These are phyloP conservation scores for Cystobasidium pallidum DNA, from an alignment of 1,284 basidiomycete genomes.

Conservation along the genomic window DNA sequence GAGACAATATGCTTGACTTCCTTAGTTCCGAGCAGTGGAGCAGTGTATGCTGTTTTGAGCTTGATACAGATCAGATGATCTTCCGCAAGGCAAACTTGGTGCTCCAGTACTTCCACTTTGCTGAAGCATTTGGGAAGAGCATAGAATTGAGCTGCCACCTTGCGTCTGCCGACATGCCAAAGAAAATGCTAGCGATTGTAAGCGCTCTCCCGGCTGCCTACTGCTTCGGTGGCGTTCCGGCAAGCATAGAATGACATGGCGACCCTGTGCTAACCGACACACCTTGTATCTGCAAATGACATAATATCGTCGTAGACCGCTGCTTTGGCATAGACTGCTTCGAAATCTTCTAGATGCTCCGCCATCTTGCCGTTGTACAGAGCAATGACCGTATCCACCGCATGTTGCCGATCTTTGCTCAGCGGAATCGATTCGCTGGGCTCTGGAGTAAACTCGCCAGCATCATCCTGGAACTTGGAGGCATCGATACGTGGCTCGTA, in stretches of 20 bases:
- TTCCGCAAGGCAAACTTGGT: constrained; percentile 28
- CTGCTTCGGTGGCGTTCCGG: too few relatives aligned
- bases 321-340: constrained; percentile 15
- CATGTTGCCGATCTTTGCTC: constrained; percentile 25
- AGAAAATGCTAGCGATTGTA: neutral
- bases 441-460: constrained; percentile 32
- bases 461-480: constrained; percentile 21
- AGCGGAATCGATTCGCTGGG: constrained; percentile 8
- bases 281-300: constrained; percentile 39
- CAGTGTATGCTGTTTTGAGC: constrained; percentile 41
- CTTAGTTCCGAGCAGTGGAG: constrained; percentile 31
- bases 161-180: constrained; percentile 1
- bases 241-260: too few relatives aligned
- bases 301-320: constrained; percentile 38
- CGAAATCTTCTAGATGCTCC: constrained; percentile 16
- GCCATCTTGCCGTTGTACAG: constrained; percentile 41
- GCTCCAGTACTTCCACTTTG: constrained; percentile 32
- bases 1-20: constrained; percentile 38
- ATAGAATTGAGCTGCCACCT: constrained; percentile 41
- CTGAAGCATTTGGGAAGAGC: constrained; percentile 37
- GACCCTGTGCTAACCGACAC: too few relatives aligned
- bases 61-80: constrained; percentile 24
- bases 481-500: constrained; percentile 34
- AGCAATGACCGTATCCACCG: constrained; percentile 34
- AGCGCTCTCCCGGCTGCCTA: too few relatives aligned